A percentile compares a stretch with the other conserved stretches of the same genome.
Evolutionary conservation across 345 rosid species (phyloP).

Genomic region (Geranium brycei): DNA sequence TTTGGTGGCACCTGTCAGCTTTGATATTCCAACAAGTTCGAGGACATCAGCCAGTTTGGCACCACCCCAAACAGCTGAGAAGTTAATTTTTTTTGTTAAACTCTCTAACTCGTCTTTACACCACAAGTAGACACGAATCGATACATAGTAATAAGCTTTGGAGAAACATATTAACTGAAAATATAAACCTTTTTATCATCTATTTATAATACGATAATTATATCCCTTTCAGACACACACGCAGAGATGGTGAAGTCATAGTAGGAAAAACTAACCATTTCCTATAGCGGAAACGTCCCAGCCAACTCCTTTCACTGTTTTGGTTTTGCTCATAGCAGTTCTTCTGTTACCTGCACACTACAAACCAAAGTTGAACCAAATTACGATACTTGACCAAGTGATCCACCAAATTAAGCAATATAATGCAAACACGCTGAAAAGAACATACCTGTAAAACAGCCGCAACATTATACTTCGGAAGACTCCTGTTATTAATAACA

Average conservation of each 20-base stretch:
- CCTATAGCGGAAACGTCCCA: constrained; percentile 93
- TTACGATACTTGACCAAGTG: neutral
- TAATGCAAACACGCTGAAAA: neutral
- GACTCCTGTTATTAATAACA: constrained; percentile 33
- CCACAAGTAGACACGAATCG: neutral
- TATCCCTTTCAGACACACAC: no score
- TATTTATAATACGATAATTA: neutral
- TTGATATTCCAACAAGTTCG: constrained; percentile 65
- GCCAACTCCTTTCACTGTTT: constrained; percentile 81
- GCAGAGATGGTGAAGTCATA: neutral
- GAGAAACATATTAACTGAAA: neutral
- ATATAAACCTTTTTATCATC: neutral
- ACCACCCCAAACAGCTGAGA: constrained; percentile 81
- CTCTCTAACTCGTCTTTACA: neutral
- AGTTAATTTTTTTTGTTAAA: neutral
- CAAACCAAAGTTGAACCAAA: neutral
- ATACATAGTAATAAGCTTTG: neutral
- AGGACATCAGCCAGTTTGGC: constrained; percentile 76
- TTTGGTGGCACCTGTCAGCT: constrained; percentile 34
- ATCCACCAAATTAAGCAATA: neutral
- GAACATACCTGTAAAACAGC: constrained; percentile 69
- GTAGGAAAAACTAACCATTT: constrained; percentile 43
- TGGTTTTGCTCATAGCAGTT: constrained; percentile 87
- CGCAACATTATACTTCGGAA: constrained; percentile 61
- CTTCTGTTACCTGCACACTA: constrained; percentile 99